phyloP scores from a whole-genome alignment of 192 early-diverging fungal species.

The Backusella mclennaniae region DNA sequence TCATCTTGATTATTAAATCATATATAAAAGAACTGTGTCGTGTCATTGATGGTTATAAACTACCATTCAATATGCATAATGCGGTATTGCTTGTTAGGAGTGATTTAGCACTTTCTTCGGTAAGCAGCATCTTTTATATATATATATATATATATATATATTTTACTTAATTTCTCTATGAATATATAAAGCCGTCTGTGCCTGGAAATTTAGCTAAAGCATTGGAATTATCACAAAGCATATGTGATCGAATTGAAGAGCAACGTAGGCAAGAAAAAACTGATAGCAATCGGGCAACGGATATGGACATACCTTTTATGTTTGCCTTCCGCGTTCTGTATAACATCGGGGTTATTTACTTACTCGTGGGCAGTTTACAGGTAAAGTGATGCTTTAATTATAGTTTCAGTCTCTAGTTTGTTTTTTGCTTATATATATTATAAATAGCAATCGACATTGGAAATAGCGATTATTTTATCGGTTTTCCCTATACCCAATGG shows the following conservation, averaged over 20 bases:
- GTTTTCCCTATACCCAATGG: conserved; percentile 32
- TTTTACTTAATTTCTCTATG: too few relatives aligned
- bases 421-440: background rate
- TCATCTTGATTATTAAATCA: background rate
- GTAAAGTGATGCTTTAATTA: conserved; percentile 15
- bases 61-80: conserved; percentile 38
- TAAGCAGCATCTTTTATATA: background rate
- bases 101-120: conserved; percentile 34
- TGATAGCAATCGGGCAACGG: conserved; percentile 1
- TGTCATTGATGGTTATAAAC: conserved; percentile 23
- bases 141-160: too few relatives aligned
- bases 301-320: conserved; percentile 38
- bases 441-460: conserved; percentile 33
- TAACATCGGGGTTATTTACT: conserved; percentile 37
- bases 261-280: conserved; percentile 26
- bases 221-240: conserved; percentile 29
- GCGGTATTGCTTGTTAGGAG: conserved; percentile 28
- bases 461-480: conserved; percentile 37
- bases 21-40: conserved; percentile 14
- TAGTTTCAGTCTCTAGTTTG: background rate
- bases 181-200: conserved; percentile 16
- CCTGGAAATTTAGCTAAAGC: conserved; percentile 35
- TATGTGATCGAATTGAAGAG: conserved; percentile 36
- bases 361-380: conserved; percentile 36
- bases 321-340: conserved; percentile 38